Evolutionary conservation across 1,139 yeast genomes (phyloP), one percentile per base, ranked within the genome.

Genomic region (Scheffersomyces segobiensis): DNA sequence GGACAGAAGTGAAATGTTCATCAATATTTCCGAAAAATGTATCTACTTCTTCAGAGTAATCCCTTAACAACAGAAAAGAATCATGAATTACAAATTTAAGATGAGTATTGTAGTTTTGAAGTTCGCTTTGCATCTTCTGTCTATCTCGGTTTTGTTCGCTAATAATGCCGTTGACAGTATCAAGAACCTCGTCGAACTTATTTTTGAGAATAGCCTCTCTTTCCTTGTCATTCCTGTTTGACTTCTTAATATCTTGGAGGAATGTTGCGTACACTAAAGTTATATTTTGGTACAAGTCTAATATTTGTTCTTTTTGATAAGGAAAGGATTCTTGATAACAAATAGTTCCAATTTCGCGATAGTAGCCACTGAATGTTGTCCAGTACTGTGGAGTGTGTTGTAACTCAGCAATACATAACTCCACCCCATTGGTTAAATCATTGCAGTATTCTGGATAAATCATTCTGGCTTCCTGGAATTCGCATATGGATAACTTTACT

Each of bases 311-410:
- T 60, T 84, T 84, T 59, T 84, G 85, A 62, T 70, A 83, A 0
- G 87, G 87, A 3, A 82, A 62, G 0, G 85, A 75, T 53, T 82
- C 80, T 57, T 84, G 86, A 60, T 73, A 74, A 62, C 89, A 86
- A 0, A 84, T 71, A 3, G 77, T 73, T 3, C 80, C 76, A 1
- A 85, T 69, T 24, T 80, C 79, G 55, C 86, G 74, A 62, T 83
- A 85, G 62, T 85, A 81, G 0, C 89, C 89, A 62, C 85, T 84
- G 62, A 81, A 86, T 0, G 86, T 82, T 0, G 88, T 85, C 89
- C 89, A 86, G 73, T 81, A 81, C 64, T 84, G 87, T 0, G 86
- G 78, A 1, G 78, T 72, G 32, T 63, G 65, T 60, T 84, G 84
- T 53, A 85, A 62, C 0, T 74, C 68, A 1, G 62, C 53, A 49